Evolutionary conservation across 1,139 yeast genomes (phyloP).

Genomic region (Diutina catenulata): DNA sequence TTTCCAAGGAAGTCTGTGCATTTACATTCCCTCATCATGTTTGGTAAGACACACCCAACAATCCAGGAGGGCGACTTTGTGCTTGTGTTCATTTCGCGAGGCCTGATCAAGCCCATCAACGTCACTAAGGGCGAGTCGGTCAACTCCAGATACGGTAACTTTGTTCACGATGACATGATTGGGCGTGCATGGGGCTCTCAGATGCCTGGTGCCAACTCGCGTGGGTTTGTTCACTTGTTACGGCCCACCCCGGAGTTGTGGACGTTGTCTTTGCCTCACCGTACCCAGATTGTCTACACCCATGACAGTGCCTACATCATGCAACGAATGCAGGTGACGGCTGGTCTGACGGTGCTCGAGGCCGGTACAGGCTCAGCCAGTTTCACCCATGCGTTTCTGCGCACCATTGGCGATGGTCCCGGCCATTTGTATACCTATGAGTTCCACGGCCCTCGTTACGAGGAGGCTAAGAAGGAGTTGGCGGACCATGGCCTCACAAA

Average conservation of each 20-base stretch:
- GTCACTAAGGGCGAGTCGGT: conserved; percentile 48
- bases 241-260: conserved; percentile 94
- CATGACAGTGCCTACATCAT: conserved; percentile 89
- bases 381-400: conserved; percentile 83
- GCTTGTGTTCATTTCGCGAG: conserved; percentile 75
- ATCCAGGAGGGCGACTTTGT: conserved; percentile 82
- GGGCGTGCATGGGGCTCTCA: conserved; percentile 81
- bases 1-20: no score
- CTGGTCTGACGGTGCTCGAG: conserved; percentile 77
- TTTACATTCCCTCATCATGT: no score
- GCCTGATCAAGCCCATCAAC: conserved; percentile 62
- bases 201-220: conserved; percentile 64
- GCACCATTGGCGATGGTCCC: conserved; percentile 62
- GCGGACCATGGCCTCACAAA: conserved; percentile 53
- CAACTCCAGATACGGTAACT: conserved; percentile 83
- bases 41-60: conserved; percentile 20
- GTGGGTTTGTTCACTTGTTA: conserved; percentile 78
- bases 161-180: conserved; percentile 72
- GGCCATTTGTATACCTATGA: conserved; percentile 62
- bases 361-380: conserved; percentile 99
- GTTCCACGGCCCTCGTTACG: conserved; percentile 75
- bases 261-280: conserved; percentile 89
- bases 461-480: conserved; percentile 72
- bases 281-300: conserved; percentile 95
- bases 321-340: conserved; percentile 62